Conservation (phyloP, 2,329 filamentous ascomycete species). For the Colletotrichum phormii region DNA sequence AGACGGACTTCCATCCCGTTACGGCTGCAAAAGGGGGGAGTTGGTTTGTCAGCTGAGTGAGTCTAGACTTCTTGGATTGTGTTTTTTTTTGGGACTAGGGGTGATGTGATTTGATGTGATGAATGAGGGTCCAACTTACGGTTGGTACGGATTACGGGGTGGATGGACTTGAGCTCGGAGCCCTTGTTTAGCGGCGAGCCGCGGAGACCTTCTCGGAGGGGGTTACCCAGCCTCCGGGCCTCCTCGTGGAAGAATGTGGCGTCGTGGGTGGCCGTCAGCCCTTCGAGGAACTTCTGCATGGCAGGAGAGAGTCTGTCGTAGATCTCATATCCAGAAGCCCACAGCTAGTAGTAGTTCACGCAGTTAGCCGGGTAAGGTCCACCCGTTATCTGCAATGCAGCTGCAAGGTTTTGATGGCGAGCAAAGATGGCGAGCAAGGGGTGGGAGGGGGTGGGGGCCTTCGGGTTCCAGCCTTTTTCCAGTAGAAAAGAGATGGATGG, state of each 20-base stretch:
- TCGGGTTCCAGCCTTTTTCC: neutral
- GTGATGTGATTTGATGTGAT: too few species aligned
- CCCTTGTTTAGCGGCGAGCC: slow-evolving; percentile 70
- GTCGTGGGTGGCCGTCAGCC: slow-evolving; percentile 61
- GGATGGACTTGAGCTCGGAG: slow-evolving; percentile 58
- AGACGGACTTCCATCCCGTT: slow-evolving; percentile 68
- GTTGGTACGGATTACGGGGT: slow-evolving; percentile 69
- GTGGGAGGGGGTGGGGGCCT: neutral
- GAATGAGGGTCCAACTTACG: slow-evolving; percentile 40
- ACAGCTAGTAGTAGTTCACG: slow-evolving; percentile 52
- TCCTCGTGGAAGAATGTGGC: slow-evolving; percentile 63
- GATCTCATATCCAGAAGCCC: slow-evolving; percentile 63
- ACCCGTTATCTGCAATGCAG: neutral
- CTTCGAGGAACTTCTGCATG: slow-evolving; percentile 59
- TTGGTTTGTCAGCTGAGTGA: slow-evolving; percentile 3
- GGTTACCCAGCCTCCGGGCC: slow-evolving; percentile 58
- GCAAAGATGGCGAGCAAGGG: neutral
- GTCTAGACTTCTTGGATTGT: neutral
- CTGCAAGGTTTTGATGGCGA: neutral
- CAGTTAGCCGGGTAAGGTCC: neutral
- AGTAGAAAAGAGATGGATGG: neutral
- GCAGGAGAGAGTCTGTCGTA: slow-evolving; percentile 65
- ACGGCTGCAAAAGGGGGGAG: slow-evolving; percentile 47
- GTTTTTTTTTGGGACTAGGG: neutral
- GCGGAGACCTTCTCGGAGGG: slow-evolving; percentile 55